phyloP scores from a whole-genome alignment of 306 rosid genomes.

The Amphicarpaea edgeworthii region DNA sequence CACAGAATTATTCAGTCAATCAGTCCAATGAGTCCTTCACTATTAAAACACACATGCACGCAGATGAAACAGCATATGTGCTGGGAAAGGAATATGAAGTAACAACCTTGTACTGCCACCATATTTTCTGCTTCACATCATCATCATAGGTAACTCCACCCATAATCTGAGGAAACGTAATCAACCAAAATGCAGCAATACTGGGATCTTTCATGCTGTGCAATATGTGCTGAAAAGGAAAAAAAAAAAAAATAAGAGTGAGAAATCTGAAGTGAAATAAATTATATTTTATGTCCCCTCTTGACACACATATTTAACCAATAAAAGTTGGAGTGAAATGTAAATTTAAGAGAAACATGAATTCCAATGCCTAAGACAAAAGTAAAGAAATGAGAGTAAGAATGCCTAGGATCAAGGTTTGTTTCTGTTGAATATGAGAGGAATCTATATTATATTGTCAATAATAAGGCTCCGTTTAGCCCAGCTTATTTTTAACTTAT shows the following conservation, averaged over 20 bases:
- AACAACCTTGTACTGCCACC: slow-evolving; percentile 93
- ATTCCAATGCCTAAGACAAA: slow-evolving; percentile 20
- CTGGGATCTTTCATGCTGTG: slow-evolving; percentile 97
- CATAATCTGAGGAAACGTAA: slow-evolving; percentile 86
- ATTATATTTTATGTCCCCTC: slow-evolving; percentile 5
- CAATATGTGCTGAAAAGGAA: slow-evolving; percentile 72
- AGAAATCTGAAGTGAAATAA: slow-evolving; percentile 30
- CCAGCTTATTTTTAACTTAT: no score
- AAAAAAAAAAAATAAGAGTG: slow-evolving; percentile 36
- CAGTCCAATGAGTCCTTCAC: background rate
- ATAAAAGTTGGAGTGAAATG: slow-evolving; percentile 15
- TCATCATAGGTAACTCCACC: slow-evolving; percentile 88
- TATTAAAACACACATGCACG: background rate
- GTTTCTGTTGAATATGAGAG: slow-evolving; percentile 30
- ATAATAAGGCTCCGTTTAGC: no score
- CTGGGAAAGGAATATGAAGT: slow-evolving; percentile 41
- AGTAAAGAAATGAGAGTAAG: slow-evolving; percentile 18
- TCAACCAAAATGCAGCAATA: slow-evolving; percentile 95
- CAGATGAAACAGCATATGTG: slow-evolving; percentile 1
- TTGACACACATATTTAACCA: slow-evolving; percentile 1
- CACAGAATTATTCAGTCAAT: slow-evolving; percentile 8
- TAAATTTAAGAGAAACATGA: slow-evolving; percentile 22
- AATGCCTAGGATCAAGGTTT: slow-evolving; percentile 30
- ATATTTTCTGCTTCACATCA: slow-evolving; percentile 82
- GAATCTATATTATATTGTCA: slow-evolving; percentile 22